Base-by-base conservation (phyloP, 1,284 basidiomycete genomes). In the Butyriboletus appendiculatus region DNA sequence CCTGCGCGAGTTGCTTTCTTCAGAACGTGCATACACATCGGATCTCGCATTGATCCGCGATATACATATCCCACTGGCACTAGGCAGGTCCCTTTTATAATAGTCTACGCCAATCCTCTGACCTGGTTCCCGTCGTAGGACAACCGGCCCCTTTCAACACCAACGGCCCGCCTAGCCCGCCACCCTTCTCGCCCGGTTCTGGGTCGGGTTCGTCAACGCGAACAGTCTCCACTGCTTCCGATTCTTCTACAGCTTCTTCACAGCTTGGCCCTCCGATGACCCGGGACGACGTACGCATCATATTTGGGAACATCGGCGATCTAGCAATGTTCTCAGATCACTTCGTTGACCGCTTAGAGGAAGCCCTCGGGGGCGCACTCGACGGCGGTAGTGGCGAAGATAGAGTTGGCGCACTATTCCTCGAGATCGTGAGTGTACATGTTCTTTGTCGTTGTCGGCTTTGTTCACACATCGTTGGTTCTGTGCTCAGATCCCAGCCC, bases 1-100 rank as follows among this genome's bases (percentile, higher is more conserved):
- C 2, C 75, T 98, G 34, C 81, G 87, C 45, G 95, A 98, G 65
- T 77, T 96, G 22, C 80, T 93, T 41, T 81, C 84, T 12, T 94
- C 92, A 20, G 95, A 98, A 68, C 79, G 89, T 28, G 86, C 90
- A 0, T 96, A 96, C 71, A 92, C 94, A 1, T 87, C 84, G 11
- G 95, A 98, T 75, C 79, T 98, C 20, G 87, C 88, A 4, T 77
- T 97, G 46, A 84, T 97, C 50, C 80, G 88, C 44, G 90, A 94
- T 61, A 82, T 96, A 28, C 92, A 95, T 68, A 84, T 94, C 43
- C 88, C 88, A 10, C 72, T 90, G 53, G 89, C 89, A 32, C 72
- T 86, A 65, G 89, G 90, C 81, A 69, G 55, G 75, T 68, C 47
- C 50, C 52, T 48, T 48, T 50, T 43, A 47, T 43, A 33, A 15